A percentile compares a stretch with the other conserved stretches of the same genome.
phyloP scores from a whole-genome alignment of 208 protist species.

The Leishmania tarentolae region DNA sequence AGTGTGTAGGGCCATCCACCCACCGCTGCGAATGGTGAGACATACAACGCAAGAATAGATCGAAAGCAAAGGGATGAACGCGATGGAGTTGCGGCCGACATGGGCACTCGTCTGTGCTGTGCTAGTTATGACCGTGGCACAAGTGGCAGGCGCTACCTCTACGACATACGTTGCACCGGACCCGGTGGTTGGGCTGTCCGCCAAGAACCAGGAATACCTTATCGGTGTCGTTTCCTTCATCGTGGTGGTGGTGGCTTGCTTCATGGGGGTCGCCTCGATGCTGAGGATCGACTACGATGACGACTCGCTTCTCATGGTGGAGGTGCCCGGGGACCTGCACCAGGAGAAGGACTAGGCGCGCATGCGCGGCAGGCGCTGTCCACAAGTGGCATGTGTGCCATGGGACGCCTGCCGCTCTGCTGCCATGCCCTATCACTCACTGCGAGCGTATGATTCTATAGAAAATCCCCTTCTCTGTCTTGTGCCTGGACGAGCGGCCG shows the following conservation, averaged over 20 bases:
- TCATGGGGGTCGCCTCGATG: conserved; percentile 69
- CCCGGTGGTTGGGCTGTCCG: conserved; percentile 37
- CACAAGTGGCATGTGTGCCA: background rate
- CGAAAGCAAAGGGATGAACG: background rate
- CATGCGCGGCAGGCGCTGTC: background rate
- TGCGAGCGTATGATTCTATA: background rate
- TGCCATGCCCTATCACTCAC: background rate
- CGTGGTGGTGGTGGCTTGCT: conserved; percentile 49
- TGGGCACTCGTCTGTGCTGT: background rate
- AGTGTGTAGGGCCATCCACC: background rate
- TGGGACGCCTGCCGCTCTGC: background rate
- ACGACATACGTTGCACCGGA: conserved; percentile 55
- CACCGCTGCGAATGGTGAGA: background rate
- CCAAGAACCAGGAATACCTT: conserved; percentile 68
- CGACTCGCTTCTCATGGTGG: conserved; percentile 89
- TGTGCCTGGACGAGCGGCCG: background rate
- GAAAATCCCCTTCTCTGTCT: background rate
- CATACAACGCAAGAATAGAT: background rate
- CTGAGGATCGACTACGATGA: conserved; percentile 83
- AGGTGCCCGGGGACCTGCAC: conserved; percentile 64
- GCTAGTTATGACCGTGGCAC: conserved; percentile 5
- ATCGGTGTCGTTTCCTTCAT: conserved; percentile 76
- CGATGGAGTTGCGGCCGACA: background rate
- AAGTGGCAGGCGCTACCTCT: conserved; percentile 12
- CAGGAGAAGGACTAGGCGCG: conserved; percentile 43